phyloP scores from a whole-genome alignment of 129 eudicot genomes.

The Artemisia tridentata region DNA sequence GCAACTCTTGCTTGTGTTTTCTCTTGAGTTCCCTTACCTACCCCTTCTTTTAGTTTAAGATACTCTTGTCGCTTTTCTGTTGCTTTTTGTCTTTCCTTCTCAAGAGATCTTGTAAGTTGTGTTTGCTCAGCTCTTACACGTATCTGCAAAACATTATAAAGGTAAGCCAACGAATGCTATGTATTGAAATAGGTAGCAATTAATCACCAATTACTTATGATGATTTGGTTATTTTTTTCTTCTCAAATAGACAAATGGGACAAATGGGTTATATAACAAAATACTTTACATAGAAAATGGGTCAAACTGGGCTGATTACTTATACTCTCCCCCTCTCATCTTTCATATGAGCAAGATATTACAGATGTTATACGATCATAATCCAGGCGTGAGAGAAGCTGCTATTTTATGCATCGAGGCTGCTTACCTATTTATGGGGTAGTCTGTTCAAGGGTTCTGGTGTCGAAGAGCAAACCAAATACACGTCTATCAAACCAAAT shows the following conservation, averaged over 20 bases:
- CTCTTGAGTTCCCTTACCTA: conserved; percentile 75
- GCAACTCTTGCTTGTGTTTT: conserved; percentile 79
- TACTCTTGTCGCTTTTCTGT: too few species aligned
- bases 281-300: background rate
- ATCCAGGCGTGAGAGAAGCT: conserved; percentile 71
- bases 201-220: conserved; percentile 1
- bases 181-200: background rate
- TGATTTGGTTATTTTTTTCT: background rate
- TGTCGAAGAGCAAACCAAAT: too few species aligned
- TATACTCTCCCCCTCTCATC: too few species aligned
- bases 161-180: conserved; percentile 32
- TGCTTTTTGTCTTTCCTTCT: conserved; percentile 92
- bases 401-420: conserved; percentile 83
- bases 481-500: too few species aligned
- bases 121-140: conserved; percentile 89
- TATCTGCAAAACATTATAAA: conserved; percentile 49
- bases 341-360: conserved; percentile 37
- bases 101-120: conserved; percentile 76
- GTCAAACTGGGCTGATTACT: background rate
- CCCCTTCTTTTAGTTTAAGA: conserved; percentile 75
- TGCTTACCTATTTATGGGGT: background rate
- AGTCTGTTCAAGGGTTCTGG: too few species aligned
- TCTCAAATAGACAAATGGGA: background rate
- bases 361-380: conserved; percentile 75
- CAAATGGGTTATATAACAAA: background rate